A percentile compares a stretch with the other conserved stretches of the same genome.
These are phyloP conservation scores for Mycena floridula DNA, from an alignment of 768 basidiomycete species.

Conservation along the genomic window DNA sequence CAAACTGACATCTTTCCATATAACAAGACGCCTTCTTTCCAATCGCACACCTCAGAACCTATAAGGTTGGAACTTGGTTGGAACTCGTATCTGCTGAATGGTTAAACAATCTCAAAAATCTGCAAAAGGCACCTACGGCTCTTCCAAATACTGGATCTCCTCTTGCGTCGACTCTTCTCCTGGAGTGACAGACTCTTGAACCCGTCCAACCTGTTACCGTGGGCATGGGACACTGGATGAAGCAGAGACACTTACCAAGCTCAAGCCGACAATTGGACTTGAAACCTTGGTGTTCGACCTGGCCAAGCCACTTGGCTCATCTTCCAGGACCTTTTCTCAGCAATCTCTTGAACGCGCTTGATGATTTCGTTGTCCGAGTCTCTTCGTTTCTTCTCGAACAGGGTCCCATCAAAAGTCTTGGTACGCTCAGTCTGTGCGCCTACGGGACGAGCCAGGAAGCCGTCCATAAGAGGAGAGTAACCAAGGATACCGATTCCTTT, in stretches of 20 bases:
- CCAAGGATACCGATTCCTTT: conserved; percentile 42
- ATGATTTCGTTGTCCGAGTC: conserved; percentile 26
- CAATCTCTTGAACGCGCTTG: conserved; percentile 32
- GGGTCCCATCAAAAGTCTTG: conserved; percentile 1
- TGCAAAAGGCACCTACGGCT: conserved; percentile 2
- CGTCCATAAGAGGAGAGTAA: conserved; percentile 32
- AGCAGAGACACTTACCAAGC: conserved; percentile 14
- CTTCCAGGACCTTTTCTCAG: conserved; percentile 29
- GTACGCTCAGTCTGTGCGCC: conserved; percentile 15
- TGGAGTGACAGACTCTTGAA: conserved; percentile 1
- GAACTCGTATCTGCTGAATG: neutral
- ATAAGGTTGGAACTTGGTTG: neutral
- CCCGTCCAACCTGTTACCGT: conserved; percentile 1
- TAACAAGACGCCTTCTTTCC: no score
- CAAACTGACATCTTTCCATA: no score
- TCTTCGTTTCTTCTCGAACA: conserved; percentile 1
- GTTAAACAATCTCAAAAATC: neutral
- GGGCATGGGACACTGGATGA: neutral
- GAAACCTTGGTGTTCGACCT: conserved; percentile 32
- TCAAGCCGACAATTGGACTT: conserved; percentile 39
- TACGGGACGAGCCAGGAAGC: conserved; percentile 27
- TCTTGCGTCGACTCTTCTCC: conserved; percentile 1
- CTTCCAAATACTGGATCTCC: conserved; percentile 8
- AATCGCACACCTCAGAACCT: neutral
- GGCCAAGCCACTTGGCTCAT: conserved; percentile 42